Evolutionary conservation across 169 alveolate species (phyloP), one percentile per base, ranked within the genome.

Genomic region (Plasmodium reichenowi): DNA sequence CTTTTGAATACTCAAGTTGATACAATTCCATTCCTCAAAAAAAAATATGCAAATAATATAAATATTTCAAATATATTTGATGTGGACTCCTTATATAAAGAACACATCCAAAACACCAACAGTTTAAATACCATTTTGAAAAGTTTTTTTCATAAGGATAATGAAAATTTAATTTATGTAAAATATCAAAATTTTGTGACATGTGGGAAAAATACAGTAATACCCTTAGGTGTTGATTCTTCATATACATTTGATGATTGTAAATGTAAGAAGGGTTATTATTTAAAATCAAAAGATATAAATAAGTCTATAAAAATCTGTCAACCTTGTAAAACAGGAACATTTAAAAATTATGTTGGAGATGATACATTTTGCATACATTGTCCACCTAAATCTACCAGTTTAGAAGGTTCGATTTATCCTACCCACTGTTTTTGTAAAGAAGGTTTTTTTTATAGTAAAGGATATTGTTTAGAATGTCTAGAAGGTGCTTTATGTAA

Each of bases 391-490:
- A 91, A 94, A 24, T 90, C 97, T 10, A 94, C 96, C 2, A 93
- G 96, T 87, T 38, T 93, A 12, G 85, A 87, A 24, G 97, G 96
- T 1, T 95, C 97, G 15, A 83, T 90, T 54, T 80, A 91, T 29
- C 96, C 96, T 58, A 72, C 72, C 9, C 97, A 95, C 63, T 95
- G 97, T 59, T 95, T 92, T 91, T 95, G 97, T 70, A 92, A 89
- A 85, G 88, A 45, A 45, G 96, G 96, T n/a, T 93, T 88, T 67
- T 95, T 88, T 83, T 89, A 93, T 54, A 95, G 94, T 15, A 95
- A 92, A 6, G 95, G 91, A n/a, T 90, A 83, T 4, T 95, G 97
- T 64, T 93, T 89, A 70, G 92, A 91, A 12, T 95, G 97, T 48
- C 93, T 95, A 56, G 96, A 86, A 50, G 97, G 97, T 3, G 95